Evolutionary conservation across 352 stramenopile species (phyloP), one percentile per base, ranked within the genome.

Genomic region (Pythium pyrilobum): DNA sequence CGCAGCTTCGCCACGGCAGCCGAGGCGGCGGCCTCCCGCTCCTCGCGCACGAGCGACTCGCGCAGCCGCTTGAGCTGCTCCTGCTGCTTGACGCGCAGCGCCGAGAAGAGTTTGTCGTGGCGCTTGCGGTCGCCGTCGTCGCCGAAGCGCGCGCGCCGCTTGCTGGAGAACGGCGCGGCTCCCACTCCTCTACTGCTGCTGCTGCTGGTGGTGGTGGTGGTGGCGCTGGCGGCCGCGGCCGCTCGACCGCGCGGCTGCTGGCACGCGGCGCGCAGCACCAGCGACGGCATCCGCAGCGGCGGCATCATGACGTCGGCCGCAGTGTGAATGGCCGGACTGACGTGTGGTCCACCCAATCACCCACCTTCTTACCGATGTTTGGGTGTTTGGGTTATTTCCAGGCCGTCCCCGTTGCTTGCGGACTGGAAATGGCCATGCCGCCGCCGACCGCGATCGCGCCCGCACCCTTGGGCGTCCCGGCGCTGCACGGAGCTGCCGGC

Each of bases 11-110:
- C n/a, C n/a, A n/a, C n/a, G n/a, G n/a, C n/a, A n/a, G n/a, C n/a
- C n/a, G n/a, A n/a, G 15, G 34, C 31, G 0, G 52, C 48, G 2
- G 53, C 49, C 38, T 63, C 54, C 12, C 55, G 16, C 34, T 69
- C 54, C 13, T 69, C 49, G 27, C 51, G 43, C 40, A 44, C 55
- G 13, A 69, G 45, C 37, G 49, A 38, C 39, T 69, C 54, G 21
- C 61, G 54, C 45, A 69, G 50, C 11, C 39, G 42, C 28, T 44
- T 41, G 31, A 69, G 38, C 55, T 69, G 61, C 45, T 55, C 54
- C 46, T 69, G 61, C 45, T 69, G 61, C 61, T 69, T 69, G 37
- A 64, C 37, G 13, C 61, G 61, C 37, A 69, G 50, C 23, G 53
- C 55, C 36, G 55, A 64, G 61, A 69, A 69, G 38, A 69, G 49